Conservation (phyloP, 768 basidiomycete genomes). For the Trametes meyenii region DNA sequence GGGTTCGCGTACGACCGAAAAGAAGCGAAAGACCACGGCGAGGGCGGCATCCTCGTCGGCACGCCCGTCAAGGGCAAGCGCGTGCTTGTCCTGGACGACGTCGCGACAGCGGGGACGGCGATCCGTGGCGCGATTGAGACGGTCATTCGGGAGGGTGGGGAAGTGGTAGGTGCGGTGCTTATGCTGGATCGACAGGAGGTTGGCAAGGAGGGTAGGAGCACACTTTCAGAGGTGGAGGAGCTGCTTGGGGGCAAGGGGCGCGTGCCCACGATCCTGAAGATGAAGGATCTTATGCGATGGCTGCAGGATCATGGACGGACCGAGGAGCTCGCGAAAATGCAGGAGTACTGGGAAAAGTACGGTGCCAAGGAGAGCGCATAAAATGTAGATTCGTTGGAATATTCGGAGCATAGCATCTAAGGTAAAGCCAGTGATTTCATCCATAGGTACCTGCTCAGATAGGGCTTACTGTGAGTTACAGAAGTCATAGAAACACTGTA, state of each 20-base stretch:
- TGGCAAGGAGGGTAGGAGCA: constrained; percentile 70
- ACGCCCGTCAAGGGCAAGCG: constrained; percentile 76
- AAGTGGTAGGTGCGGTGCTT: constrained; percentile 88
- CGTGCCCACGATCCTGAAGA: constrained; percentile 79
- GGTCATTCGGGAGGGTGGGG: constrained; percentile 67
- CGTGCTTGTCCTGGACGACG: constrained; percentile 93
- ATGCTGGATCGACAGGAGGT: constrained; percentile 87
- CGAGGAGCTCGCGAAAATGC: constrained; percentile 71
- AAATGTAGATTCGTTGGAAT: not conserved
- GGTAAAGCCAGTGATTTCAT: no score
- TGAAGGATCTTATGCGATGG: constrained; percentile 86
- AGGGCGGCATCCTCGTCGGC: constrained; percentile 91
- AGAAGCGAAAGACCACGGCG: constrained; percentile 94
- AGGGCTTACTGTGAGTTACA: no score
- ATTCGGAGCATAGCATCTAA: no score
- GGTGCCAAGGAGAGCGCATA: constrained; percentile 51
- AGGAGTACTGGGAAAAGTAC: constrained; percentile 73
- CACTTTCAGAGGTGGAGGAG: constrained; percentile 80
- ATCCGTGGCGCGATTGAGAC: constrained; percentile 81
- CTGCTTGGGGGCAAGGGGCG: constrained; percentile 69
- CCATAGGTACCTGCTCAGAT: no score
- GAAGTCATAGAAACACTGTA: no score
- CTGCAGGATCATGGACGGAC: constrained; percentile 67
- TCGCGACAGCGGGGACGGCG: constrained; percentile 92
- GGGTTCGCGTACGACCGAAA: constrained; percentile 94